Evolutionary conservation across 352 stramenopile species (phyloP), one percentile per base, ranked within the genome.

Genomic region (Globisporangium cylindrosporum): DNA sequence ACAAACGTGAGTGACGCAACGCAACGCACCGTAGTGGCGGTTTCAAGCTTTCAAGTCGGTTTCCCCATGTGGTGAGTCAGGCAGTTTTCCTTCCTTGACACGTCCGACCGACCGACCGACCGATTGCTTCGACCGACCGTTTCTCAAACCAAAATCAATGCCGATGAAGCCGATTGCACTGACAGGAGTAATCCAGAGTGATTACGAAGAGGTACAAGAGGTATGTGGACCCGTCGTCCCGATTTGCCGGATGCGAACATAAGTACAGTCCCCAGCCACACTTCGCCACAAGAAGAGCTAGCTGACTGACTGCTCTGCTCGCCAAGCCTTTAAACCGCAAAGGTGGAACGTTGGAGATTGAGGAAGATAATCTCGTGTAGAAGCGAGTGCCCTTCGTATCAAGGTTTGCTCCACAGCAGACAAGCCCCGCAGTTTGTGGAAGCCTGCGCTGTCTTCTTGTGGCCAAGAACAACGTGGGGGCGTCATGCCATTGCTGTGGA

Each of bases 1-100:
- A 38, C 32, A 38, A 38, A 38, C 32, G 32, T 22, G 18, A 9
- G 18, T 51, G 43, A 51, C 43, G 43, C 43, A 51, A 24, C 43
- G 43, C 43, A 51, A 24, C 43, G 1, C 43, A 32, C 29, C 43
- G 4, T 18, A 51, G 6, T 4, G 43, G 43, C 18, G 43, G 43
- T 59, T 59, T 59, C 54, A 59, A 59, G 18, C 38, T 59, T 59
- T 59, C 54, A 59, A 59, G 54, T 59, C 54, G 7, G 54, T 59
- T 36, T 29, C 27, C 25, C 24, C 22, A 41, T 41, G 53, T 38
- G 53, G 53, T 56, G n/a, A 56, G 49, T 56, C 22, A 56, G 22
- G 18, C 24, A 58, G 51, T 57, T 24, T 36, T n/a, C n/a, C 12
- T 46, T 46, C 4, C 24, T 59, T 36, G 8, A 24, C 6, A 9